Base-by-base conservation (phyloP, 257 asterid species). In the Lantana camara region DNA sequence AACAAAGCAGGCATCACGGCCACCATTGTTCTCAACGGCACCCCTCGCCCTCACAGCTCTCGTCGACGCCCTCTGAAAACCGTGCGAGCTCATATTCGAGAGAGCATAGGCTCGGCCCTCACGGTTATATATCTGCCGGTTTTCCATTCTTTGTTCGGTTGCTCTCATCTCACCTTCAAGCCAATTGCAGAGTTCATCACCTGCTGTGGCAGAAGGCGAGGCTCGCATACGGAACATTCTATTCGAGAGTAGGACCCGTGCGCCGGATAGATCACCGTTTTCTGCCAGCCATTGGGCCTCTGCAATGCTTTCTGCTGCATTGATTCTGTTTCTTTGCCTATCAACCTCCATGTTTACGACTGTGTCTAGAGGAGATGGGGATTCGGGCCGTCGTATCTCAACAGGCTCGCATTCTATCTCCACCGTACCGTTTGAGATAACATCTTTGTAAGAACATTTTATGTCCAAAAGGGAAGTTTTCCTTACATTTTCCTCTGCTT, bases 211-310 rank as follows among this genome's bases (percentile, higher is more conserved):
- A 1, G 82, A 57, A 14, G 66, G 68, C 12, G 83, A 72, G 21
- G 69, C 53, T 2, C 60, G 59, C 29, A 75, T 52, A 7, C 20
- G 7, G 1, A 60, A 32, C 17, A 74, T 64, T 54, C 72, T 46
- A 23, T 37, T 50, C 0, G 80, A 46, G 4, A 77, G 57, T 14
- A 75, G 27, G 13, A 52, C 24, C 6, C 11, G 53, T 2, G 85
- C 85, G 0, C 73, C 81, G 3, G 13, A 27, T n/a, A 82, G 53
- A 56, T 82, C 34, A 4, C 88, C 88, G 5, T 37, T 45, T 41
- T 82, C 83, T 0, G 83, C 88, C 70, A 72, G 54, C 4, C 53
- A 32, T 30, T 60, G 78, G 23, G 88, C 85, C 71, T 74, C 77
- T 14, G 61, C 72, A 24, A 82, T 79, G 40, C 69, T 59, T 47